Conservation (phyloP, 106 monocot genomes). For the Ottelia alismoides region DNA sequence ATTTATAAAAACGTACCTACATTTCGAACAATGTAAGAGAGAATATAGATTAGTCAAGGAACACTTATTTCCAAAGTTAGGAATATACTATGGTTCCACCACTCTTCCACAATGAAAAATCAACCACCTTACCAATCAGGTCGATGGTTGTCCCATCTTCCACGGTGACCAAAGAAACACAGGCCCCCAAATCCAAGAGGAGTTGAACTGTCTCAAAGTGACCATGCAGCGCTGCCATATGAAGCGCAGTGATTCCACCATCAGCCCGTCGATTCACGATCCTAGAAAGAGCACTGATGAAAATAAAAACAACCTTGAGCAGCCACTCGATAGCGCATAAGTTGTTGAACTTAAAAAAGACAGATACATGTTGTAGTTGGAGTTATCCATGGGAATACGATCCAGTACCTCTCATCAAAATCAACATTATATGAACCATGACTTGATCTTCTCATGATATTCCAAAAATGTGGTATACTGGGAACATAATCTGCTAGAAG, state of each 20-base stretch:
- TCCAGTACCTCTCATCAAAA: conserved; percentile 49
- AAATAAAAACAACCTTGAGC: too few species aligned
- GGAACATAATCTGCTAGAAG: conserved; percentile 75
- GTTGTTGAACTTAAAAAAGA: too few species aligned
- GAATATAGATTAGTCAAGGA: too few species aligned
- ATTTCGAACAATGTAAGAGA: too few species aligned
- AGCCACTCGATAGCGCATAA: too few species aligned
- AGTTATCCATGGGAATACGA: neutral
- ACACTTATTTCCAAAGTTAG: too few species aligned
- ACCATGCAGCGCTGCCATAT: conserved; percentile 97
- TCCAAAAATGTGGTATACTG: conserved; percentile 56
- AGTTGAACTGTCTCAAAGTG: conserved; percentile 71
- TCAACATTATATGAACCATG: conserved; percentile 18
- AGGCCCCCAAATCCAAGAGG: conserved; percentile 81
- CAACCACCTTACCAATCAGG: conserved; percentile 79
- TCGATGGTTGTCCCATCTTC: conserved; percentile 93
- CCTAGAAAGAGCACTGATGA: conserved; percentile 41
- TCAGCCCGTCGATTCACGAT: conserved; percentile 78
- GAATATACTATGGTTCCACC: too few species aligned
- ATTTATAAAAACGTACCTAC: too few species aligned
- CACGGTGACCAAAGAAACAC: conserved; percentile 54
- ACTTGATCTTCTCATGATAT: conserved; percentile 27
- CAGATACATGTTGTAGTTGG: neutral
- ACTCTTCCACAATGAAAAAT: too few species aligned
- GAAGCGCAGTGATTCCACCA: conserved; percentile 92